Evolutionary conservation across 768 basidiomycete species (phyloP), one percentile per base, ranked within the genome.

Genomic region (Tricholoma terreum): DNA sequence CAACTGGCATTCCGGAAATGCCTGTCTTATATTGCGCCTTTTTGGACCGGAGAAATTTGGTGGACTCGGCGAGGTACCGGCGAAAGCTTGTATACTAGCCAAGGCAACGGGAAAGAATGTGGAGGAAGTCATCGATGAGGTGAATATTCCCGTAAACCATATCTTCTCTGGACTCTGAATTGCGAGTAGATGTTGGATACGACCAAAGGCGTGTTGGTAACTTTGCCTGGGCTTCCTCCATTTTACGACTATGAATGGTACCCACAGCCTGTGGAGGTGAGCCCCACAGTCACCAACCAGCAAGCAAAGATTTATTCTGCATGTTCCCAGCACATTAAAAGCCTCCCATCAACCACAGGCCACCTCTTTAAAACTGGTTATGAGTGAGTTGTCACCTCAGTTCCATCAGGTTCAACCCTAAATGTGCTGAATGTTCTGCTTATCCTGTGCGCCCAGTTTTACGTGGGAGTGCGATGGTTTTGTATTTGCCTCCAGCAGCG

Each of bases 171-270:
- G 10, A 12, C 4, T 1, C 24, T 12, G 40, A n/a, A 22, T 46
- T 9, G 33, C 35, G 19, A 1, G 36, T 43, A 70, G 69, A 40
- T 68, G 11, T 61, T 58, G 36, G 43, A 50, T 22, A 55, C 34
- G 22, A 59, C 56, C 0, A 55, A 65, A n/a, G 69, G 69, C 5
- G 58, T 17, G 1, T 12, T 68, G 3, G 33, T 68, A 17, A n/a
- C 45, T 9, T 45, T 67, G 14, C 55, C 64, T 19, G 69, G 69
- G 4, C 43, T 69, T 21, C 67, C 63, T 3, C 50, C 63, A 22
- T 60, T 66, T 57, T 63, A 65, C 43, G 65, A 66, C 48, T 58
- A 66, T 45, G 67, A 65, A 38, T 60, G 59, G 24, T 63, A 50
- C 34, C 61, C 65, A 6, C 63, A 46, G 15, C 45, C 45, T 15